Evolutionary conservation across 2,329 filamentous ascomycete genomes (phyloP).

Genomic region (Calonectria henricotiae): DNA sequence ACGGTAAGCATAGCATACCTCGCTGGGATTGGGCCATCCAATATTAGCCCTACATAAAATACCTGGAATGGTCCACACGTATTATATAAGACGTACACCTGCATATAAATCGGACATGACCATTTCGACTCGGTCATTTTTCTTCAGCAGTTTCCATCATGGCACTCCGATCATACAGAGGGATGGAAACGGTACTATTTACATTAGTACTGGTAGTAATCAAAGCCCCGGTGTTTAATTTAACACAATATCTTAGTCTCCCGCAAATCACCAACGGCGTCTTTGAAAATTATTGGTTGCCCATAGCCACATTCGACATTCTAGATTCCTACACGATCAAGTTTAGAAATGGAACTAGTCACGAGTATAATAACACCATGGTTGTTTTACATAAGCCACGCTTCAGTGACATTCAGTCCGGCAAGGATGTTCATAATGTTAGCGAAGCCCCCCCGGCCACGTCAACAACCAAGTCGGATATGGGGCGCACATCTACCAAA

Average conservation of each 20-base stretch:
- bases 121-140: slow-evolving; percentile 22
- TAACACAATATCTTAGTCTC: not conserved
- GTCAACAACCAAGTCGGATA: not conserved
- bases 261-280: too few relatives aligned
- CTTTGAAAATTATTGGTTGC: too few relatives aligned
- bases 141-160: slow-evolving; percentile 45
- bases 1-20: too few relatives aligned
- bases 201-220: not conserved
- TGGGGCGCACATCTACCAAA: not conserved
- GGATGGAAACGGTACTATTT: slow-evolving; percentile 44
- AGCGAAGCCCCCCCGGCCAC: not conserved
- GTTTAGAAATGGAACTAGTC: slow-evolving; percentile 6
- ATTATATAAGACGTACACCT: too few relatives aligned
- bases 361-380: slow-evolving; percentile 31
- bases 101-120: too few relatives aligned
- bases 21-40: too few relatives aligned
- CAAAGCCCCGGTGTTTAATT: slow-evolving; percentile 20
- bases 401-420: not conserved
- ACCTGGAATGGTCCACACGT: too few relatives aligned
- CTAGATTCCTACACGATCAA: slow-evolving; percentile 3
- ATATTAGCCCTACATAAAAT: too few relatives aligned
- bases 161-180: slow-evolving; percentile 41
- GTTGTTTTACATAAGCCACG: not conserved
- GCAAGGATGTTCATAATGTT: not conserved
- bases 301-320: not conserved